Evolutionary conservation across 192 early-diverging fungal genomes (phyloP).

Genomic region (Coemansia sp.): DNA sequence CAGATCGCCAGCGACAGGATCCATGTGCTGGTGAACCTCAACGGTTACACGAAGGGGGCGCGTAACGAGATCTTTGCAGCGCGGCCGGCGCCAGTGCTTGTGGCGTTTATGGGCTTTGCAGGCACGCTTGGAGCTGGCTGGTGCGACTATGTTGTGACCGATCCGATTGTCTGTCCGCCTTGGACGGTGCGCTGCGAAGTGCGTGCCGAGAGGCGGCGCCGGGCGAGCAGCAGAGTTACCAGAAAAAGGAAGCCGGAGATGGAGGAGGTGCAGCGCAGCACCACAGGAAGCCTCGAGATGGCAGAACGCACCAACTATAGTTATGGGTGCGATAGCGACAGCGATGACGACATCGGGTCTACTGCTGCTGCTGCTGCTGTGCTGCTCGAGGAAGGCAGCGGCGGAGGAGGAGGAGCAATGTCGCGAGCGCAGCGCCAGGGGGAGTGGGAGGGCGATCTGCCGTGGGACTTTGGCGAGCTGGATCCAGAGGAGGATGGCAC

Average conservation of each 20-base stretch:
- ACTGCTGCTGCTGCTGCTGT: neutral
- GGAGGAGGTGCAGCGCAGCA: conserved; percentile 21
- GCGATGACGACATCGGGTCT: neutral
- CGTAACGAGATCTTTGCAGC: conserved; percentile 93
- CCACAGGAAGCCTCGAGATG: conserved; percentile 18
- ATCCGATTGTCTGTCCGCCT: conserved; percentile 73
- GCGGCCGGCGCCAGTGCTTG: conserved; percentile 84
- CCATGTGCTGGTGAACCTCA: conserved; percentile 89
- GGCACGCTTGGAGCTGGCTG: conserved; percentile 86
- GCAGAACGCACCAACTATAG: conserved; percentile 12
- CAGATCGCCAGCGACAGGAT: conserved; percentile 73
- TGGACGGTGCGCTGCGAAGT: conserved; percentile 64
- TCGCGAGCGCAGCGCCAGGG: conserved; percentile 15
- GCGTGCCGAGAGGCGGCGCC: conserved; percentile 42
- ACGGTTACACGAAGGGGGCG: conserved; percentile 97
- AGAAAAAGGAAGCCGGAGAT: conserved; percentile 18
- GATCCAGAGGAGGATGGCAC: conserved; percentile 43
- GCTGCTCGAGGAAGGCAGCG: neutral
- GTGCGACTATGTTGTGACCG: conserved; percentile 81
- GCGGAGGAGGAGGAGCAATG: conserved; percentile 6
- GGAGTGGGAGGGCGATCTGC: conserved; percentile 58
- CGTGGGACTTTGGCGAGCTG: conserved; percentile 52
- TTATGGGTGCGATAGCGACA: neutral
- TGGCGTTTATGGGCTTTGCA: conserved; percentile 92
- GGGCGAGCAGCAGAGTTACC: neutral